Percentiles rank a stretch among this genome's conserved stretches.
Conservation (phyloP, 805 yeast genomes). For the Nakazawaea ambrosiae region DNA sequence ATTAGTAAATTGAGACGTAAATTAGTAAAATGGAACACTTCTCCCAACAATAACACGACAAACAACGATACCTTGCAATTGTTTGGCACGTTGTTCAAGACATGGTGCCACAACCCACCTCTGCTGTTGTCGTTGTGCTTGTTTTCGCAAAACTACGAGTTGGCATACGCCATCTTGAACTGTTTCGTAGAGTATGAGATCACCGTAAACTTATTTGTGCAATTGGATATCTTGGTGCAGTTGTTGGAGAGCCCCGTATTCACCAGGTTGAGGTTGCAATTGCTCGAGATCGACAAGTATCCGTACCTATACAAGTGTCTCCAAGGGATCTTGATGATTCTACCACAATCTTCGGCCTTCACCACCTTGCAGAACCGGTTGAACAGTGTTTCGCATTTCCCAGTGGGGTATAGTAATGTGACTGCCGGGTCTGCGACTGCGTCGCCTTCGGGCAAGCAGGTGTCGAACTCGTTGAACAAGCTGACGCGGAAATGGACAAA, state of each 20-base stretch:
- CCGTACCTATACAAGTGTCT: constrained; percentile 81
- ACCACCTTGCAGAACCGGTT: constrained; percentile 73
- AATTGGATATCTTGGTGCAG: constrained; percentile 85
- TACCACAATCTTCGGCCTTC: constrained; percentile 92
- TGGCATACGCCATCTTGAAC: constrained; percentile 77
- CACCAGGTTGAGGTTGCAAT: constrained; percentile 75
- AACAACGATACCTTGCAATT: constrained; percentile 52
- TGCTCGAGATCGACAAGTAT: constrained; percentile 78
- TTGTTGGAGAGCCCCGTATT: constrained; percentile 89
- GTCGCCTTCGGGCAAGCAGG: neutral
- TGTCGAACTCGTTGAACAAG: constrained; percentile 15
- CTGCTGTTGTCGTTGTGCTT: constrained; percentile 82
- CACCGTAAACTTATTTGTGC: constrained; percentile 71
- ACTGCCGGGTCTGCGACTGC: neutral
- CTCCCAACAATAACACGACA: neutral
- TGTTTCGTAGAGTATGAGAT: constrained; percentile 79
- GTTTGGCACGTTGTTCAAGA: constrained; percentile 70
- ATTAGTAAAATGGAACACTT: constrained; percentile 27
- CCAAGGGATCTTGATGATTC: constrained; percentile 86
- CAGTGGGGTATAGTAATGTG: neutral
- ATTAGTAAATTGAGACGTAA: constrained; percentile 61
- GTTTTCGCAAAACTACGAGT: constrained; percentile 79
- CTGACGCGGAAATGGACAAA: constrained; percentile 20
- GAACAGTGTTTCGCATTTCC: constrained; percentile 44
- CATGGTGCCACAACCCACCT: constrained; percentile 91